Base-by-base conservation (phyloP, 2,329 filamentous ascomycete genomes). In the Ampelomyces quisqualis region DNA sequence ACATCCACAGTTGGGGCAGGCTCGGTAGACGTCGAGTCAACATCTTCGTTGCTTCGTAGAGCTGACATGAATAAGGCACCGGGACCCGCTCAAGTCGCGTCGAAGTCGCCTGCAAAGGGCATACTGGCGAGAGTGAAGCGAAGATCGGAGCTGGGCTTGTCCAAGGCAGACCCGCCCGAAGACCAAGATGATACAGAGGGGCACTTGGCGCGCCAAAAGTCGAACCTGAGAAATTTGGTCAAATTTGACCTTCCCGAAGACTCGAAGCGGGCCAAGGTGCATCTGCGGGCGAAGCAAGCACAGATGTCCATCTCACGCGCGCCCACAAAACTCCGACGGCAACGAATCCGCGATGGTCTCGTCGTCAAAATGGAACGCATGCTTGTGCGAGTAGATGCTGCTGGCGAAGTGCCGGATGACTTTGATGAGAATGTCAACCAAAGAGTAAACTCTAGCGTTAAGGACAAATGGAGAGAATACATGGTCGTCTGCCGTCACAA, bases 301-400 rank as follows among this genome's bases (percentile, higher is more conserved):
- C 68, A 72, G 42, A 62, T 68, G 55, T 63, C 60, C 9, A 56
- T 67, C 8, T 63, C 64, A 47, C 61, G 60, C 17, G 56, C 65
- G 13, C 57, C 59, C 1, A 60, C 57, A 10, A 62, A 53, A 18
- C 43, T 74, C 17, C 58, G 72, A 17, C 68, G 72, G 37, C 55
- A 63, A 37, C 70, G 67, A 45, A 58, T 71, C 30, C 69, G 70
- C 34, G 76, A 81, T 51, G 82, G 82, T 4, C 76, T 83, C 46
- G 79, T 85, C 36, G 70, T 85, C 42, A 84, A 84, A 62, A 81
- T 82, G 65, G 81, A 85, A 57, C 80, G 77, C 44, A 86, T 86
- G 82, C 74, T 86, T 15, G 77, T 85, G 14, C 74, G 80, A 15
- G 74, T 84, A 17, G 82, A 84, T 52, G 71, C 72, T 27, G 55